Percentiles rank a stretch among this genome's conserved stretches.
These are phyloP conservation scores for Avena eriantha DNA, from an alignment of 176 grass and related monocot species.

Conservation along the genomic window DNA sequence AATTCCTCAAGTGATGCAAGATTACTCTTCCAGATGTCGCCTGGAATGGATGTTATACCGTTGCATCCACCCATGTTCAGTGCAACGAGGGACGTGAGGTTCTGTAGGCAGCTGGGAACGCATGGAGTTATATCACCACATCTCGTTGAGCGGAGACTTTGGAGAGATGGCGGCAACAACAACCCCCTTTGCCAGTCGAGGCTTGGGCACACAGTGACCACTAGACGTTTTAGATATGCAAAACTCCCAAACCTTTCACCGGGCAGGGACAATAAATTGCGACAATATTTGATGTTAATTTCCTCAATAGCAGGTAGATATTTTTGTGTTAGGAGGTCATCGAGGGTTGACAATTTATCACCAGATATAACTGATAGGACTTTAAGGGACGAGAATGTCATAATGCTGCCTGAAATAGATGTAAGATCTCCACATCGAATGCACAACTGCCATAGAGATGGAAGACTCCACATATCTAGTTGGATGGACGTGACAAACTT, in stretches of 20 bases:
- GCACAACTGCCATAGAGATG: no score
- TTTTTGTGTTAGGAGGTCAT: neutral
- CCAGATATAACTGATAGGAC: neutral
- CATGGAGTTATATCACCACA: slow-evolving; percentile 12
- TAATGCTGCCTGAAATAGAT: neutral
- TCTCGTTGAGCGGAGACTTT: neutral
- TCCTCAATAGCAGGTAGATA: neutral
- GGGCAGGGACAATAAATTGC: neutral
- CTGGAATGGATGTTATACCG: no score
- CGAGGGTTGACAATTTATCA: neutral
- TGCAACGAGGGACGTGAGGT: neutral
- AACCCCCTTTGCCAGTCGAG: neutral
- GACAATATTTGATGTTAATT: neutral
- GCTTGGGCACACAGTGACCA: neutral
- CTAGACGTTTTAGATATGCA: neutral
- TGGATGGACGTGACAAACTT: no score
- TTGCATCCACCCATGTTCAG: no score
- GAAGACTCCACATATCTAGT: no score
- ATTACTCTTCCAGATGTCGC: no score
- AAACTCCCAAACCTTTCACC: neutral
- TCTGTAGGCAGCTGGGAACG: neutral
- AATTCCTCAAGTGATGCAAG: no score
- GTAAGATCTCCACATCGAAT: no score
- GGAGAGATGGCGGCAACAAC: neutral
- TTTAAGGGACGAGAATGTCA: neutral